These are phyloP conservation scores for Candida xyloterini DNA, from an alignment of 805 yeast genomes.

Conservation along the genomic window DNA sequence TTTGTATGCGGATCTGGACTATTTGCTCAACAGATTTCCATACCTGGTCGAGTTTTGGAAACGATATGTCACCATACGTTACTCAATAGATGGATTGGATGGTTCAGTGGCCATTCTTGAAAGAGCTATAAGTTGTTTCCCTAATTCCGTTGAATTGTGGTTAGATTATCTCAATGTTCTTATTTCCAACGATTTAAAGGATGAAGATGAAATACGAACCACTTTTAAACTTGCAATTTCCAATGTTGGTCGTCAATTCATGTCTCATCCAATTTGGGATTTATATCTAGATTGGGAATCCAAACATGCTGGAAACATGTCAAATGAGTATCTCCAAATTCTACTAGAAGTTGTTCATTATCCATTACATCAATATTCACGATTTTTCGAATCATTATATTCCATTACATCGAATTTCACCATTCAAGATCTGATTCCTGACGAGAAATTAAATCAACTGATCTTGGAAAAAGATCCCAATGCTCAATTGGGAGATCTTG, in stretches of 20 bases:
- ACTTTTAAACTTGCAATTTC: constrained; percentile 49
- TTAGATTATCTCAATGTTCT: constrained; percentile 58
- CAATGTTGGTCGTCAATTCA: constrained; percentile 65
- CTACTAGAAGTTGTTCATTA: constrained; percentile 47
- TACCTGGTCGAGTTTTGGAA: constrained; percentile 63
- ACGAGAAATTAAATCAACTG: constrained; percentile 30
- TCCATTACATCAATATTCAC: constrained; percentile 86
- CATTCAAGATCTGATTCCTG: constrained; percentile 31
- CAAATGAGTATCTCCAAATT: constrained; percentile 38
- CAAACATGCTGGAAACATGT: constrained; percentile 31
- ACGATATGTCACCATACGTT: constrained; percentile 51
- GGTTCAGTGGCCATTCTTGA: constrained; percentile 46
- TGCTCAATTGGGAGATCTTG: constrained; percentile 10
- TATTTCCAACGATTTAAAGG: constrained; percentile 38
- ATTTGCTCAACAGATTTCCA: constrained; percentile 54
- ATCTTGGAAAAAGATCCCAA: constrained; percentile 16
- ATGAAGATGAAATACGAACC: constrained; percentile 32
- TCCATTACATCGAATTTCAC: constrained; percentile 37
- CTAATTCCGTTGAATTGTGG: constrained; percentile 67
- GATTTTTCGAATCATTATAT: constrained; percentile 55
- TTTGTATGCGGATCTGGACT: constrained; percentile 34
- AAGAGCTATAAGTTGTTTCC: constrained; percentile 46
- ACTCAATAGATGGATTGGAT: constrained; percentile 52
- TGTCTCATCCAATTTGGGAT: constrained; percentile 84
- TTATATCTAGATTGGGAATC: constrained; percentile 61